Evolutionary conservation across 23 red algal species (phyloP).

Genomic region (Gracilaria domingensis): DNA sequence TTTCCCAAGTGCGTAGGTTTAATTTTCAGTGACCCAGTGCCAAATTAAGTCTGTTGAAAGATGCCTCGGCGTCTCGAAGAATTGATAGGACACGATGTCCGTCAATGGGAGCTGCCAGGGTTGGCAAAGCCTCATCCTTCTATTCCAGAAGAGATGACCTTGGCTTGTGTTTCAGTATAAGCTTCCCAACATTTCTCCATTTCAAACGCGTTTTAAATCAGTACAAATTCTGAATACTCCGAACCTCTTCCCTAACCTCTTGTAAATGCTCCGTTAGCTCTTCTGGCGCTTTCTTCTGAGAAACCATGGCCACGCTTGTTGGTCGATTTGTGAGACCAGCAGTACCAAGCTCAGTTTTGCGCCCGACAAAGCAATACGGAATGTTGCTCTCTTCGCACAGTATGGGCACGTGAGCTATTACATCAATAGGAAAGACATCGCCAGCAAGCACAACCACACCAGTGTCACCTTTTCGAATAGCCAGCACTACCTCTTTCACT

Average conservation of each 20-base stretch:
- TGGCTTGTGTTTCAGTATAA: conserved; percentile 54
- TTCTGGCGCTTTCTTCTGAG: conserved; percentile 57
- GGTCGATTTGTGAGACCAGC: conserved; percentile 90
- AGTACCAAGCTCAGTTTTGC: conserved; percentile 78
- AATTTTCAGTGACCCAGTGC: background rate
- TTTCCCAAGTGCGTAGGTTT: background rate
- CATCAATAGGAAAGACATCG: conserved; percentile 94
- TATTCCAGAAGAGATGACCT: conserved; percentile 4
- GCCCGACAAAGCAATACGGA: conserved; percentile 86
- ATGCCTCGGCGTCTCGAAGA: conserved; percentile 7
- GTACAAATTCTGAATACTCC: conserved; percentile 52
- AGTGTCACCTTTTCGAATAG: conserved; percentile 78
- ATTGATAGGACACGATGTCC: conserved; percentile 28
- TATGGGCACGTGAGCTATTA: conserved; percentile 89
- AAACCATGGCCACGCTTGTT: conserved; percentile 87
- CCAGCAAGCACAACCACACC: conserved; percentile 89
- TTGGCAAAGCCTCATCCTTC: conserved; percentile 60
- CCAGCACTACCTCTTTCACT: conserved; percentile 92
- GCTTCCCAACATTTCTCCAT: conserved; percentile 11
- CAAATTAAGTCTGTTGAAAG: background rate
- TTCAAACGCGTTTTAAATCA: background rate
- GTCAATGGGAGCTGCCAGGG: conserved; percentile 59
- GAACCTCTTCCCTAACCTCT: conserved; percentile 32
- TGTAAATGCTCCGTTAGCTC: conserved; percentile 38
- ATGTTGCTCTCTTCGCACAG: conserved; percentile 92